phyloP scores from a whole-genome alignment of 148 eudicot genomes.

The Camellia granthamiana region DNA sequence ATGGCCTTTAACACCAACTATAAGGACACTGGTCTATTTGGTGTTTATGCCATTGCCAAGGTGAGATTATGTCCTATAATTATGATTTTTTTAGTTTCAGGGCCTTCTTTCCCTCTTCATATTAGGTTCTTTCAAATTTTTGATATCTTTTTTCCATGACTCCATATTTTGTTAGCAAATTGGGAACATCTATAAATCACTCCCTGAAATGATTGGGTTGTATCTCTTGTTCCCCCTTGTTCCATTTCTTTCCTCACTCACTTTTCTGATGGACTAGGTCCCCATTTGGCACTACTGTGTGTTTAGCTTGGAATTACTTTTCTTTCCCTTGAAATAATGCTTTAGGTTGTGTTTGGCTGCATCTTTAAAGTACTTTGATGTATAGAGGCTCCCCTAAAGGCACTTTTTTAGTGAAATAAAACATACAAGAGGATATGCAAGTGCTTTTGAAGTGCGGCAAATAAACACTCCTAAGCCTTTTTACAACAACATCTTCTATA shows the following conservation, averaged over 20 bases:
- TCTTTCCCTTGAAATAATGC: neutral
- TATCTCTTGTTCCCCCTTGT: neutral
- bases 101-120: neutral
- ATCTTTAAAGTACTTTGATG: neutral
- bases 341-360: neutral
- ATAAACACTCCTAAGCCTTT: too few relatives aligned
- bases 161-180: neutral
- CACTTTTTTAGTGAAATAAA: neutral
- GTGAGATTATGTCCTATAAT: slow-evolving; percentile 28
- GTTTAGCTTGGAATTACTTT: neutral
- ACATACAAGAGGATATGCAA: too few relatives aligned
- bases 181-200: neutral
- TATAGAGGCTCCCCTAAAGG: neutral
- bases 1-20: slow-evolving; percentile 94
- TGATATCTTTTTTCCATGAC: neutral
- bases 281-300: too few relatives aligned
- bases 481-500: too few relatives aligned
- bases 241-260: too few relatives aligned
- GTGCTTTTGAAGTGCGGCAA: too few relatives aligned
- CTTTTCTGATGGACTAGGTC: neutral
- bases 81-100: neutral
- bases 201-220: neutral
- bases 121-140: neutral
- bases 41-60: slow-evolving; percentile 93
- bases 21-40: slow-evolving; percentile 89